These are phyloP conservation scores for Chrysopogon serrulatus DNA, from an alignment of 176 grass and related monocot genomes.

Conservation along the genomic window DNA sequence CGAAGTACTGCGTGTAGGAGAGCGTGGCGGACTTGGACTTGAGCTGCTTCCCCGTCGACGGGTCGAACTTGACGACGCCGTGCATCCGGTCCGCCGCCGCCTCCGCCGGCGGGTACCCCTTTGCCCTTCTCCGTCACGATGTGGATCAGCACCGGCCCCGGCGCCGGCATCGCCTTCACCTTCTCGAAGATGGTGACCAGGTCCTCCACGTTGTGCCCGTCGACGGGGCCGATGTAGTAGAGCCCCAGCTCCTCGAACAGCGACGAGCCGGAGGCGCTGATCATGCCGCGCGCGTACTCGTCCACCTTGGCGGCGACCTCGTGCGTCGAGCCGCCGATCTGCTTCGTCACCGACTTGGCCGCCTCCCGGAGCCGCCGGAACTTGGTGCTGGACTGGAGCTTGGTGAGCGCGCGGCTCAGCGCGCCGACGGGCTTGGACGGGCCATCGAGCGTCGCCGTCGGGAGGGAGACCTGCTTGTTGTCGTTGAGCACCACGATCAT, in stretches of 20 bases:
- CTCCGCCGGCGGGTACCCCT: conserved; percentile 86
- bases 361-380: conserved; percentile 74
- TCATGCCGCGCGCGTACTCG: conserved; percentile 83
- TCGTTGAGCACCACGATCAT: conserved; percentile 93
- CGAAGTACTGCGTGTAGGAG: conserved; percentile 89
- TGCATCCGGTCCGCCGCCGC: conserved; percentile 88
- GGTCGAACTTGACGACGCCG: conserved; percentile 90
- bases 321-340: conserved; percentile 68
- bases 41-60: conserved; percentile 61
- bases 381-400: conserved; percentile 90
- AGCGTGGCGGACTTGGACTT: conserved; percentile 46
- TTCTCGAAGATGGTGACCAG: conserved; percentile 77
- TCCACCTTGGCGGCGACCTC: conserved; percentile 80
- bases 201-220: conserved; percentile 82
- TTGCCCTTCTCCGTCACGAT: conserved; percentile 93
- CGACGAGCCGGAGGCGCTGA: conserved; percentile 47
- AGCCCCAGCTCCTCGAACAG: conserved; percentile 96
- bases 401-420: conserved; percentile 82
- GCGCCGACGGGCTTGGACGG: conserved; percentile 76
- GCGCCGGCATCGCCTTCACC: conserved; percentile 75
- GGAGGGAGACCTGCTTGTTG: conserved; percentile 96
- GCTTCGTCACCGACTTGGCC: conserved; percentile 79
- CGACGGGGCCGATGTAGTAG: conserved; percentile 96
- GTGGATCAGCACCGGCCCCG: conserved; percentile 84
- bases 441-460: conserved; percentile 83